These are phyloP conservation scores for Paxillus ammoniavirescens DNA, from an alignment of 768 basidiomycete genomes.

Conservation along the genomic window DNA sequence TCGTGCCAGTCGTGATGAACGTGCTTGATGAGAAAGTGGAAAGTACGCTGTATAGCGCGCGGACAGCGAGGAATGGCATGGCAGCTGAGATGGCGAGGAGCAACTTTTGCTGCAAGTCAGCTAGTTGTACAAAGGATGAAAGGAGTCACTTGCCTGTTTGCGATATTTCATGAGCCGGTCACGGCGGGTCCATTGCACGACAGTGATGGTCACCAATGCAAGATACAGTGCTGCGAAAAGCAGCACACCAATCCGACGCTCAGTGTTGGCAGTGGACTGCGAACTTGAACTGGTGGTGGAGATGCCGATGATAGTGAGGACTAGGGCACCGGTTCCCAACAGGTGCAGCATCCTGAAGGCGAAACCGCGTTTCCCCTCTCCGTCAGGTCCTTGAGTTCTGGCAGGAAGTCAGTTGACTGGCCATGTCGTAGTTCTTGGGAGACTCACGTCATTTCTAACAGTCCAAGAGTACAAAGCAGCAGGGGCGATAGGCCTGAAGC, in stretches of 20 bases:
- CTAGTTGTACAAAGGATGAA: conserved; percentile 2
- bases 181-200: conserved; percentile 54
- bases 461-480: conserved; percentile 35
- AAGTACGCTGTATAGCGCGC: conserved; percentile 49
- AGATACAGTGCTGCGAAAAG: conserved; percentile 38
- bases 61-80: conserved; percentile 58
- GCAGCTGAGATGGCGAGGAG: conserved; percentile 52
- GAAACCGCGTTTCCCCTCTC: conserved; percentile 6
- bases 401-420: conserved; percentile 2
- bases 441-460: conserved; percentile 36
- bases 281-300: conserved; percentile 12
- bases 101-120: conserved; percentile 40
- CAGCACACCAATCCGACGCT: conserved; percentile 34
- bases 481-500: conserved; percentile 40
- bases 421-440: neutral
- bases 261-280: conserved; percentile 20
- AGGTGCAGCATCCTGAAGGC: conserved; percentile 30
- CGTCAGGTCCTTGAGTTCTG: conserved; percentile 30
- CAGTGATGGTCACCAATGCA: conserved; percentile 42
- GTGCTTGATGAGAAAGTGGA: conserved; percentile 52
- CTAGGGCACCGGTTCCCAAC: conserved; percentile 25
- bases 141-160: conserved; percentile 32
- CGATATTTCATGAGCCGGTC: conserved; percentile 28
- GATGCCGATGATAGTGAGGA: conserved; percentile 35
- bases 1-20: conserved; percentile 29